Evolutionary conservation across 306 rosid species (phyloP), one percentile per base, ranked within the genome.

Genomic region (Sechiopsis laciniata): DNA sequence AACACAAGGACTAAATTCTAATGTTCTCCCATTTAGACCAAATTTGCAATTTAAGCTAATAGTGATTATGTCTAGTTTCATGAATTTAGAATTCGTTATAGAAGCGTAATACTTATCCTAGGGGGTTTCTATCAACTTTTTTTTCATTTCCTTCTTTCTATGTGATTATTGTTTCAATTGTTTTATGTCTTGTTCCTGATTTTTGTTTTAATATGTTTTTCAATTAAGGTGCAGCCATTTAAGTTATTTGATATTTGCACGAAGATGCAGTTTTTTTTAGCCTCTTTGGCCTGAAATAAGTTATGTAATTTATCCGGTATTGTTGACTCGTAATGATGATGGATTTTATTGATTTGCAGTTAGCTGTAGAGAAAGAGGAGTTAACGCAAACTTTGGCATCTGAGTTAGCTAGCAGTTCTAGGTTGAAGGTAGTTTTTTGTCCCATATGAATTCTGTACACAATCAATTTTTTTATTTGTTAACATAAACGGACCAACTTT

Each of bases 351-450:
- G 20, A 60, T 72, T 29, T 85, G 86, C 83, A 95, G 99, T 82
- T 95, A 77, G 79, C 95, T 56, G 72, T 85, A 84, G 99, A 95
- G 91, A 95, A 95, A 76, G 96, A 91, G 77, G 99, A 89, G 80
- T 77, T 95, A 80, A 71, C 83, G 56, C 86, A 85, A 77, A 83
- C 93, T 80, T 85, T 89, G 89, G 80, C 86, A 68, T 85, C 86
- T 2, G 92, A 91, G 85, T 89, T 96, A 74, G 86, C 95, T 54
- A 84, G 86, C 42, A 85, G 86, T 79, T 89, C 92, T 72, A 84
- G 83, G 82, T 78, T 91, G 78, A 95, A 89, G 97, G 99, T 95
- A 85, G 70, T 55, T 76, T 51, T 42, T 15, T 56, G 63, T 71
- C 40, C 14, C 37, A 46, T 55, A 40, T 46, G 50, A 71, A 67